Evolutionary conservation across 2,329 filamentous ascomycete genomes (phyloP).

Genomic region (Zarea fungicola): DNA sequence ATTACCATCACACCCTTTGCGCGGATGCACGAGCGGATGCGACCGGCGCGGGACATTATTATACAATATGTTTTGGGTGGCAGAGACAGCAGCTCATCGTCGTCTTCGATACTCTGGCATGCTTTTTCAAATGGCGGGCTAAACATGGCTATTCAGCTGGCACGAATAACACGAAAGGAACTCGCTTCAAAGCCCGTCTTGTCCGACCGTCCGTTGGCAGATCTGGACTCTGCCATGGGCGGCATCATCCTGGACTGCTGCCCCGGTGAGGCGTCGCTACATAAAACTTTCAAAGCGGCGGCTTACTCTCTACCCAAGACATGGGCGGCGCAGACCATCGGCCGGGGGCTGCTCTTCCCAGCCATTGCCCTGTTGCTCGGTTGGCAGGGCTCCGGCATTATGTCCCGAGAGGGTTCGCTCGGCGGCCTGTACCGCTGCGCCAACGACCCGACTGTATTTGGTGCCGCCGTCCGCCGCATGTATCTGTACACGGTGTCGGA

Average conservation of each 20-base stretch:
- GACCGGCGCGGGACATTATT: conserved; percentile 8
- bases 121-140: conserved; percentile 12
- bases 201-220: background rate
- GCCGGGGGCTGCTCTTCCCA: conserved; percentile 8
- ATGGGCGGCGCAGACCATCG: conserved; percentile 5
- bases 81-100: background rate
- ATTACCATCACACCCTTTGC: conserved; percentile 12
- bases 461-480: background rate
- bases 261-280: conserved; percentile 6
- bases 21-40: conserved; percentile 9
- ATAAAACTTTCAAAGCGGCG: conserved; percentile 1
- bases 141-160: conserved; percentile 13
- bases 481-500: conserved; percentile 12
- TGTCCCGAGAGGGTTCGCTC: conserved; percentile 1
- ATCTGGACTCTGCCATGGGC: conserved; percentile 1
- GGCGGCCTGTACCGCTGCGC: conserved; percentile 3
- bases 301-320: conserved; percentile 8
- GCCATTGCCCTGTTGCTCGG: conserved; percentile 6
- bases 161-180: background rate
- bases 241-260: conserved; percentile 13
- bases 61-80: background rate
- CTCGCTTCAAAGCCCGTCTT: background rate
- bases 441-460: conserved; percentile 5
- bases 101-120: conserved; percentile 10
- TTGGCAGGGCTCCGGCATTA: background rate